A percentile compares a stretch with the other conserved stretches of the same genome.
Evolutionary conservation across 202 grass and related monocot species (phyloP).

Genomic region (Brachypodium distachyon): DNA sequence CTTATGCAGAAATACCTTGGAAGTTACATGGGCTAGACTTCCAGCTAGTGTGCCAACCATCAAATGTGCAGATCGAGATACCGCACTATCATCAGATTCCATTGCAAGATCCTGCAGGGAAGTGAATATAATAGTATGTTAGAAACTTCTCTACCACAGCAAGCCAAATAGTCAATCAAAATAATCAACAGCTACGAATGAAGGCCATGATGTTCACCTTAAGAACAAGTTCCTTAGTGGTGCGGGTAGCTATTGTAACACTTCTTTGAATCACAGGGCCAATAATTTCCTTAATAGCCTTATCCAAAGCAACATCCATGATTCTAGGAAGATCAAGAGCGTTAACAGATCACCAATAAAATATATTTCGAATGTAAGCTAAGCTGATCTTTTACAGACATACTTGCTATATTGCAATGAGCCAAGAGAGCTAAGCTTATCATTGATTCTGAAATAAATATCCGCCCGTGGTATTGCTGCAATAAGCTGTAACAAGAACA

Average conservation of each 20-base stretch:
- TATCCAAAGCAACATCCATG: constrained; percentile 91
- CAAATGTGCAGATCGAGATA: constrained; percentile 78
- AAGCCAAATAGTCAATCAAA: neutral
- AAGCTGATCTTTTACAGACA: neutral
- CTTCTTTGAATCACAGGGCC: constrained; percentile 95
- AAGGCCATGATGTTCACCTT: constrained; percentile 48
- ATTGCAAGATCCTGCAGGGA: constrained; percentile 71
- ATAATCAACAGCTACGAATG: neutral
- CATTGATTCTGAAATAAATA: constrained; percentile 89
- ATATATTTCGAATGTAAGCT: neutral
- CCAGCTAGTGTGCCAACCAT: constrained; percentile 97
- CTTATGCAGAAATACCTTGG: constrained; percentile 54
- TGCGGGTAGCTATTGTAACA: constrained; percentile 94
- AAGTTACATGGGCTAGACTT: constrained; percentile 98
- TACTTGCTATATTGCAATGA: constrained; percentile 83
- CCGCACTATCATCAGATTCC: constrained; percentile 72
- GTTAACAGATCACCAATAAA: constrained; percentile 9
- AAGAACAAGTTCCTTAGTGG: constrained; percentile 95
- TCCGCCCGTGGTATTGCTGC: constrained; percentile 79
- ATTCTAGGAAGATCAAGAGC: constrained; percentile 43
- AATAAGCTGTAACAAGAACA: constrained; percentile 60
- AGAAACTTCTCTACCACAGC: neutral
- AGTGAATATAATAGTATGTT: constrained; percentile 1
- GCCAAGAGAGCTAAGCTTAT: constrained; percentile 83
- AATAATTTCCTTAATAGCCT: constrained; percentile 89